Evolutionary conservation across 2,329 filamentous ascomycete species (phyloP), one percentile per base, ranked within the genome.

Genomic region (Phyllosticta citrichinensis): DNA sequence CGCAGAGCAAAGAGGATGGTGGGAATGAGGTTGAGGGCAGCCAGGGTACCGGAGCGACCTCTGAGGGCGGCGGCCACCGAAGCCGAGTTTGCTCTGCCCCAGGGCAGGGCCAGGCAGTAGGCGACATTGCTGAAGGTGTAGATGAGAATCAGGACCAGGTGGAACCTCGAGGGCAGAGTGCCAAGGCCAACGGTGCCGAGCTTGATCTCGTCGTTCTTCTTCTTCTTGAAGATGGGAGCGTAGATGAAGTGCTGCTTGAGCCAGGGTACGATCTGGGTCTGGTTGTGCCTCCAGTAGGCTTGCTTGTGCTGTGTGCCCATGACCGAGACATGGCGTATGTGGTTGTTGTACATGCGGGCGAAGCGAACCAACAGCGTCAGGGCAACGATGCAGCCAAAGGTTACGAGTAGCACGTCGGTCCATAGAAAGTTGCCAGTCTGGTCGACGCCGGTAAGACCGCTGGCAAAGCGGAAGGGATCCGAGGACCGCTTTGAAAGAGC

Each of bases 21-120:
- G 5, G 94, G 92, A 33, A 99, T 84, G 84, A 97, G 89, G 76
- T 97, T 99, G 68, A 96, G 83, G 11, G 91, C 80, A 4, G 92
- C 86, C 65, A 99, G 81, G 9, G 87, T 88, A 60, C 94, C 94
- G 6, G 89, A 88, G 62, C 94, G 85, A 47, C 92, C 92, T 68
- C 94, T 87, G 52, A 97, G 80, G 70, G 96, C 88, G 24, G 92
- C 92, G 30, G 89, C 79, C 27, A 95, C 79, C 2, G 86, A 81
- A 11, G 69, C 68, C 55, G 77, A 77, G 59, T 72, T 68, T 17
- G 78, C 71, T 17, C 74, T 74, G 35, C 76, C 75, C 70, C 82
- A 90, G 55, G 84, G 80, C 57, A 92, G 80, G 51, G 85, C 77
- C 57, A 88, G 78, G 70, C 88, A 92, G 75, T 94, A 96, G 9